Base-by-base conservation (phyloP, 2,329 filamentous ascomycete genomes). In the Cladosporium sp. region DNA sequence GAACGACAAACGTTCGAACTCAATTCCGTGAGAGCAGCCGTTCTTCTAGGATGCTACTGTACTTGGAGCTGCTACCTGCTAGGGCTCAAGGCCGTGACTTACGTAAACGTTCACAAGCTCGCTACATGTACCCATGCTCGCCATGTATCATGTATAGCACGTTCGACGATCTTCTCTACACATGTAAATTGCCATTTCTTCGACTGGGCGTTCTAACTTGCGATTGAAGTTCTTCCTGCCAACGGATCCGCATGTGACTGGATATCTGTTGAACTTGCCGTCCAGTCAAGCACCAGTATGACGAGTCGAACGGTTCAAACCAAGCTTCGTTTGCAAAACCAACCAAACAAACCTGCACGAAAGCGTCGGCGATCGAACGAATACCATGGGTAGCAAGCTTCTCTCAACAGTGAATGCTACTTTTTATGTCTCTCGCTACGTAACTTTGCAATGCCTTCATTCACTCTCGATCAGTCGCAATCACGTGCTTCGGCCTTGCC, bases 1-100 rank as follows among this genome's bases (percentile, higher is more conserved):
- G 16, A 39, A 53, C 59, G 59, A 62, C 59, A 53, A 62, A 53
- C 59, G 43, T 23, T 26, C 28, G 18, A 36, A 21, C 3, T 32
- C 51, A 32, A 54, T 54, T 30, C 32, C 26, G 8, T 6, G 28
- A 54, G 26, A n/a, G 16, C 26, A 3, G 25, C 39, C n/a, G 26
- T 54, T 21, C 51, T 54, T 54, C 16, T 13, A 54, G 51, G 10
- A 32, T 21, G 21, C 21, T 30, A 21, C 49, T 18, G 6, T 26
- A 28, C 25, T 18, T 26, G 14, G 49, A 53, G 26, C 14, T 53
- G 16, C 16, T 18, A 53, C 18, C 14, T 53, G 16, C 16, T 18
- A 46, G 39, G 39, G 39, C 39, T 21, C n/a, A 13, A 46, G 39
- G 13, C 8, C 7, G 8, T 21, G n/a, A 46, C 21, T 46, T 46